Evolutionary conservation across 2,329 filamentous ascomycete species (phyloP), one percentile per base, ranked within the genome.

Genomic region (Fusarium sp.): DNA sequence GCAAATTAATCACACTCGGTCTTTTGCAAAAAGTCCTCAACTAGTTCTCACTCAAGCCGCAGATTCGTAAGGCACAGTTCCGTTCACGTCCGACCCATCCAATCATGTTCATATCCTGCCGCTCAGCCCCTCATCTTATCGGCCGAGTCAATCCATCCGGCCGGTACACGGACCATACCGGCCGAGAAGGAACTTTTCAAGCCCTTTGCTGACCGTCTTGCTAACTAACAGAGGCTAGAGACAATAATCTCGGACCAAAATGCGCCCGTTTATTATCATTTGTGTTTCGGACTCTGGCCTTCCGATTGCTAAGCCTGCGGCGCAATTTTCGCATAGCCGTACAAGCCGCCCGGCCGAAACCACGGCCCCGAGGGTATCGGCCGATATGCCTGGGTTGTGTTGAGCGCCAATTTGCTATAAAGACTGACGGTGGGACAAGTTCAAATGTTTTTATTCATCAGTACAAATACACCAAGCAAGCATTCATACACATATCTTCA

Each of bases 81-180:
- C 59, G 31, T 15, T 17, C 14, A 7, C 1, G n/a, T 53, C 51
- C 61, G 40, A 42, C 24, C 14, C 15, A 11, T 4, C 66, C 55
- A 69, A 69, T 69, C 15, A 54, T 3, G 0, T 11, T 42, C 5
- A 1, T 10, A 15, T 24, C 20, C 10, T 6, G 2, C 6, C 40
- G 15, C 11, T 6, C 13, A n/a, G 20, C 17, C 10, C 26, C 34
- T 22, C 26, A 4, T 11, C 1, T 0, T 31, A 28, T 24, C 66
- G 66, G 66, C 66, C 66, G 66, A 62, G 31, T 44, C 1, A 0
- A 1, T 14, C 3, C 10, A 40, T 31, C 28, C 66, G 60, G 66
- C 66, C 66, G 66, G 39, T 20, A 51, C 1, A 1, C 1, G 0
- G 1, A 2, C 2, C 7, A 3, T 57, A n/a, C 39, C 66, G 66